Conservation (phyloP, 805 yeast species). For the Candida boleticola region DNA sequence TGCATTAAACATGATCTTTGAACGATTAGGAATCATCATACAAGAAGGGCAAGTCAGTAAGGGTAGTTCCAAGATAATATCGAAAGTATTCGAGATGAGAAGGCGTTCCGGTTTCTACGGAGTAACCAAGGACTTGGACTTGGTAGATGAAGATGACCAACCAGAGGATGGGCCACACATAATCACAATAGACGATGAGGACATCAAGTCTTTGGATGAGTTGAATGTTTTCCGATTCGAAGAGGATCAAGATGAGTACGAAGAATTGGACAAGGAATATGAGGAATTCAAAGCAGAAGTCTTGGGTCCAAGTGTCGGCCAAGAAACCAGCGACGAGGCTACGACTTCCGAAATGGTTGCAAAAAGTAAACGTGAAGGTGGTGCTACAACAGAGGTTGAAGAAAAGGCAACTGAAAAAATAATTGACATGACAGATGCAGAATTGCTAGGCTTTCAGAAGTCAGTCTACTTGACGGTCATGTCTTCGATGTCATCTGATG, state of each 20-base stretch:
- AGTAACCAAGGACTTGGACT: slow-evolving; percentile 49
- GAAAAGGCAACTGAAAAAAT: slow-evolving; percentile 24
- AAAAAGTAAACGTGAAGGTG: no score
- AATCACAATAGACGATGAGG: slow-evolving; percentile 50
- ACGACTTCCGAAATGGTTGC: slow-evolving; percentile 13
- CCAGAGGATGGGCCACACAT: slow-evolving; percentile 42
- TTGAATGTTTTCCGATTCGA: slow-evolving; percentile 55
- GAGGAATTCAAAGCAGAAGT: slow-evolving; percentile 41
- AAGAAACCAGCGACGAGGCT: slow-evolving; percentile 14
- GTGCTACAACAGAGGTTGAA: slow-evolving; percentile 4
- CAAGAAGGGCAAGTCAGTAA: slow-evolving; percentile 48
- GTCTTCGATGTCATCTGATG: slow-evolving; percentile 90
- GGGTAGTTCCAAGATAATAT: slow-evolving; percentile 46
- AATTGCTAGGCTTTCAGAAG: slow-evolving; percentile 64
- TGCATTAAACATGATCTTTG: slow-evolving; percentile 53
- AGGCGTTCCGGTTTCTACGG: slow-evolving; percentile 39
- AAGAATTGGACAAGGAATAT: slow-evolving; percentile 50
- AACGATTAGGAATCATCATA: slow-evolving; percentile 57
- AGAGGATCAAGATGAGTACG: slow-evolving; percentile 34
- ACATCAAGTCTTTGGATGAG: slow-evolving; percentile 41
- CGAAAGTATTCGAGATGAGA: slow-evolving; percentile 50
- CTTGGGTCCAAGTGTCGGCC: slow-evolving; percentile 34
- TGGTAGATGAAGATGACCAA: slow-evolving; percentile 63
- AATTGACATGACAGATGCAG: slow-evolving; percentile 68
- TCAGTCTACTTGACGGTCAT: slow-evolving; percentile 77